Evolutionary conservation across 73 alveolate genomes (phyloP), one percentile per base, ranked within the genome.

Genomic region (Symbiodinium natans): DNA sequence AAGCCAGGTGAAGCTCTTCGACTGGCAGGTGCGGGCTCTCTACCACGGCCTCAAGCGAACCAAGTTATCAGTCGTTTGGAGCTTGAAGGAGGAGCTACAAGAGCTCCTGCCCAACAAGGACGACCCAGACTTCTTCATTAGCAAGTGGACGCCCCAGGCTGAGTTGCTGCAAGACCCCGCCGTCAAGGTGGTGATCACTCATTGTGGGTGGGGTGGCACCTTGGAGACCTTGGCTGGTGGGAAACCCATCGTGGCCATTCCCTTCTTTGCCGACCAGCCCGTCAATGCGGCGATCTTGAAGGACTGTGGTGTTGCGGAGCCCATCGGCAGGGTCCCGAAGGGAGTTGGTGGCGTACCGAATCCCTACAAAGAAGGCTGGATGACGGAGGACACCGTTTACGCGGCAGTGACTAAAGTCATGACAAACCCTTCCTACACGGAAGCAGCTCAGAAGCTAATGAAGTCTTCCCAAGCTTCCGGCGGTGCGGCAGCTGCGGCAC

Each of bases 201-300:
- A n/a, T n/a, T n/a, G n/a, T n/a, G n/a, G n/a, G n/a, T n/a, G n/a
- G n/a, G n/a, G n/a, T n/a, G n/a, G n/a, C n/a, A n/a, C n/a, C n/a
- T n/a, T n/a, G 92, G 92, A 82, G 41, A 83, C 92, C 1, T 10
- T 86, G 59, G 54, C 83, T 19, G 93, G 83, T 17, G 93, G 83
- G 3, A 86, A 86, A 39, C 93, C 93, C 41, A 86, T 86, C 83
- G 56, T 86, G 21, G 93, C 93, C 33, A 86, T 86, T 23, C 93
- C 93, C 17, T 86, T 86, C 56, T 86, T 86, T 13, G 93, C 83
- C 5, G 93, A 86, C 54, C 93, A 86, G 83, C 93, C 93, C 9
- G 54, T 34, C 38, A 86, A 86, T 34, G 82, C 93, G 5, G 40
- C 31, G 31, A 82, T 86, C n/a, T 29, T 86, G 93, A 48, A 86